These are phyloP conservation scores for Pseudoperonospora humuli DNA, from an alignment of 352 stramenopile species.

Conservation along the genomic window DNA sequence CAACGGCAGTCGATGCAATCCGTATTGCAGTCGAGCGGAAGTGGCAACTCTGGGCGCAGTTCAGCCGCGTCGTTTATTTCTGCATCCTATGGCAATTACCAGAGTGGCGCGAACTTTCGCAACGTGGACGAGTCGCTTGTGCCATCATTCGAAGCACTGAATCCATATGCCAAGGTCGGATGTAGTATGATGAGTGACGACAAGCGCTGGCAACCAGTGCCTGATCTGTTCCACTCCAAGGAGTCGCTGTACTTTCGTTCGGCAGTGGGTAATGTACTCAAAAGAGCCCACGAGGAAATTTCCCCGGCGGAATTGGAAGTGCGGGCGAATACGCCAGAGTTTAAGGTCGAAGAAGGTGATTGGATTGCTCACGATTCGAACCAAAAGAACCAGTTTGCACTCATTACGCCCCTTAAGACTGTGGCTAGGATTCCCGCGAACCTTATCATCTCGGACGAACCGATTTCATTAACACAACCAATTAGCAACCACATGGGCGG, in stretches of 20 bases:
- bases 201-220: slow-evolving; percentile 75
- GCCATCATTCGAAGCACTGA: slow-evolving; percentile 65
- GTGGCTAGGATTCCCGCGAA: slow-evolving; percentile 63
- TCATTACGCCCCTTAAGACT: slow-evolving; percentile 80
- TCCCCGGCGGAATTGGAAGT: slow-evolving; percentile 78
- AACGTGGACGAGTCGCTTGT: slow-evolving; percentile 44
- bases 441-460: slow-evolving; percentile 59
- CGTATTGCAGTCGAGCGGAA: slow-evolving; percentile 21
- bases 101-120: slow-evolving; percentile 19
- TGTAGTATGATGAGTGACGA: slow-evolving; percentile 34
- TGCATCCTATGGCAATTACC: slow-evolving; percentile 30
- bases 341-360: slow-evolving; percentile 78
- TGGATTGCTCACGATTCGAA: slow-evolving; percentile 82
- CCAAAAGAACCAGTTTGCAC: slow-evolving; percentile 62
- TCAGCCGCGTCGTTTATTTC: slow-evolving; percentile 30
- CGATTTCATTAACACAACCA: slow-evolving; percentile 26
- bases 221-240: slow-evolving; percentile 69
- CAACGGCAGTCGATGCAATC: slow-evolving; percentile 35
- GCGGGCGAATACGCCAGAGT: slow-evolving; percentile 84
- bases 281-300: slow-evolving; percentile 73
- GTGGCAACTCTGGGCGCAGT: slow-evolving; percentile 14
- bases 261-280: slow-evolving; percentile 62
- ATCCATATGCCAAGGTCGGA: slow-evolving; percentile 59
- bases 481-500: slow-evolving; percentile 54
- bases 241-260: slow-evolving; percentile 76